phyloP scores from a whole-genome alignment of 2,329 filamentous ascomycete genomes.

The Leptosphaerulina australis region DNA sequence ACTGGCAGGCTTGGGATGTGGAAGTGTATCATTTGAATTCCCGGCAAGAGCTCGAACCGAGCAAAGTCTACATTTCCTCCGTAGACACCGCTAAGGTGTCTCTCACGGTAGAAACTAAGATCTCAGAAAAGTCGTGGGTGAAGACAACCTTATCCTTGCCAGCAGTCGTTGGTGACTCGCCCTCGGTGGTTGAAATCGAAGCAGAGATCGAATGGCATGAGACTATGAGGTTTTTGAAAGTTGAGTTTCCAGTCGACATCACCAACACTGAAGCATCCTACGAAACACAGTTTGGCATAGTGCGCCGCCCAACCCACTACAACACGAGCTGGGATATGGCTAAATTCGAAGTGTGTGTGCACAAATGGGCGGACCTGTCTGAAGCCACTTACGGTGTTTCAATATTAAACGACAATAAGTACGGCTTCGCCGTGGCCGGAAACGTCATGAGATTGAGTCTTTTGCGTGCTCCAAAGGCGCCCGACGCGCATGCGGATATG shows the following conservation, averaged over 20 bases:
- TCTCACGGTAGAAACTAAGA: constrained; percentile 81
- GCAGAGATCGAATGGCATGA: constrained; percentile 97
- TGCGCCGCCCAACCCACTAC: constrained; percentile 91
- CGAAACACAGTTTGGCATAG: constrained; percentile 91
- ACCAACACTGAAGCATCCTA: constrained; percentile 92
- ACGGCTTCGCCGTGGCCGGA: constrained; percentile 89
- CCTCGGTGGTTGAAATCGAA: constrained; percentile 75
- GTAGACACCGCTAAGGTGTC: constrained; percentile 76
- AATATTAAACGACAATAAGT: constrained; percentile 94
- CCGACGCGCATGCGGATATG: constrained; percentile 94
- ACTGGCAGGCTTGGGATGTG: constrained; percentile 98
- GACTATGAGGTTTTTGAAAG: constrained; percentile 97
- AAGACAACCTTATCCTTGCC: constrained; percentile 83
- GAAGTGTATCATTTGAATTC: constrained; percentile 95
- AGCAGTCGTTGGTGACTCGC: constrained; percentile 68
- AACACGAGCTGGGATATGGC: constrained; percentile 99
- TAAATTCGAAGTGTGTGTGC: constrained; percentile 95
- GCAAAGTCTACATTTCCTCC: constrained; percentile 73
- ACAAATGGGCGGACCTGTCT: constrained; percentile 90
- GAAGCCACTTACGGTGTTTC: constrained; percentile 89
- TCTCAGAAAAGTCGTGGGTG: constrained; percentile 85
- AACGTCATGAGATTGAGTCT: constrained; percentile 89
- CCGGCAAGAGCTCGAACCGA: constrained; percentile 73
- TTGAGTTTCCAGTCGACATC: constrained; percentile 94
- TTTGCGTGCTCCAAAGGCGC: constrained; percentile 86